These are phyloP conservation scores for Cercospora sesami DNA, from an alignment of 2,329 filamentous ascomycete genomes.

Conservation along the genomic window DNA sequence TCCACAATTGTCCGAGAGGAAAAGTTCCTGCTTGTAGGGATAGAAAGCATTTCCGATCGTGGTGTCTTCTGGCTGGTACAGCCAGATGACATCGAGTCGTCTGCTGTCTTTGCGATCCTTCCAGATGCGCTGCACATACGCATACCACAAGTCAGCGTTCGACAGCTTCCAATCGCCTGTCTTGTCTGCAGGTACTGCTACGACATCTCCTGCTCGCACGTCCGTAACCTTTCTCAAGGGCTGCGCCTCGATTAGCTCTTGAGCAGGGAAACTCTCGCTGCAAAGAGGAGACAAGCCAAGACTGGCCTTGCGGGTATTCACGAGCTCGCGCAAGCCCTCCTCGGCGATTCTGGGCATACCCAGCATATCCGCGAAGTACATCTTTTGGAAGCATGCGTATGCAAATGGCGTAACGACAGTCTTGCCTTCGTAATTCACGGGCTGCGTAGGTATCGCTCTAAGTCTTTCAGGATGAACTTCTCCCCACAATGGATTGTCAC, in stretches of 20 bases:
- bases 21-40: conserved; percentile 70
- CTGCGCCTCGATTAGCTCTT: neutral
- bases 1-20: conserved; percentile 74
- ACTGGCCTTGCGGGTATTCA: conserved; percentile 24
- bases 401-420: conserved; percentile 73
- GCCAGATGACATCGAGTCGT: conserved; percentile 67
- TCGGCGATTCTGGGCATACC: conserved; percentile 32
- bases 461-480: conserved; percentile 6
- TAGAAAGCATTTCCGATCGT: conserved; percentile 68
- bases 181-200: conserved; percentile 50
- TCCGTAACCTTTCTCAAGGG: conserved; percentile 16
- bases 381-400: conserved; percentile 62
- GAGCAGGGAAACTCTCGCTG: neutral
- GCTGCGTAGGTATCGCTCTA: conserved; percentile 20
- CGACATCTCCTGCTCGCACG: conserved; percentile 51
- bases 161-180: conserved; percentile 57
- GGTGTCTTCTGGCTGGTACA: conserved; percentile 71
- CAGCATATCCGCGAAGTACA: conserved; percentile 60
- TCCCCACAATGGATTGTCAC: conserved; percentile 14
- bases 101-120: conserved; percentile 36
- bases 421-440: conserved; percentile 20
- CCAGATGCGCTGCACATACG: conserved; percentile 63
- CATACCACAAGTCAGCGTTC: conserved; percentile 62
- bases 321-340: conserved; percentile 28
- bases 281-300: conserved; percentile 33